These are phyloP conservation scores for Achlya hypogyna DNA, from an alignment of 352 stramenopile genomes.

Conservation along the genomic window DNA sequence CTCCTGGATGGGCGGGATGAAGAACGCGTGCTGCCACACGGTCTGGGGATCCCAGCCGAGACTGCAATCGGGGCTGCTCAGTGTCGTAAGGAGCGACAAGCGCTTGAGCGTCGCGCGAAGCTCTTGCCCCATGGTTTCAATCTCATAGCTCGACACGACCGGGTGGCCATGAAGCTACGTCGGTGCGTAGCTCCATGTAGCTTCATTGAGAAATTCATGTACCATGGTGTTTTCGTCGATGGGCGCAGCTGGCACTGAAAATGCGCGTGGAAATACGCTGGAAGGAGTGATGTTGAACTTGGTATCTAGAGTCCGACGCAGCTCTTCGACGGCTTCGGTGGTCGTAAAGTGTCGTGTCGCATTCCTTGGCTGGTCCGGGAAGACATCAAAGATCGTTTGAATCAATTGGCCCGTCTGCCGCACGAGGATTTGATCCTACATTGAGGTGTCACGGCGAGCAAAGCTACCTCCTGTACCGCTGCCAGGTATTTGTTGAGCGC, in stretches of 20 bases:
- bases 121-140: background rate
- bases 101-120: conserved; percentile 1
- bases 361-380: background rate
- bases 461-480: conserved; percentile 20
- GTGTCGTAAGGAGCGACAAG: background rate
- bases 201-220: background rate
- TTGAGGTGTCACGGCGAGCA: background rate
- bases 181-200: background rate
- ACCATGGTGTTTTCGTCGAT: background rate
- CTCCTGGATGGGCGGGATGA: conserved; percentile 37
- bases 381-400: conserved; percentile 28
- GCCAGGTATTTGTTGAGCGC: conserved; percentile 38
- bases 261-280: background rate
- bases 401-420: conserved; percentile 25
- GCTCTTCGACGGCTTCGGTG: conserved; percentile 4
- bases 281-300: background rate
- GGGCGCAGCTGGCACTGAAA: background rate
- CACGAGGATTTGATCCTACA: conserved; percentile 35
- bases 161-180: background rate
- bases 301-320: background rate
- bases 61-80: conserved; percentile 30
- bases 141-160: conserved; percentile 1
- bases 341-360: background rate
- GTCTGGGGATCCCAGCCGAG: conserved; percentile 40
- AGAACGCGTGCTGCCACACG: conserved; percentile 51